Evolutionary conservation across 2,329 filamentous ascomycete species (phyloP).

Genomic region (Diaporthe citri): DNA sequence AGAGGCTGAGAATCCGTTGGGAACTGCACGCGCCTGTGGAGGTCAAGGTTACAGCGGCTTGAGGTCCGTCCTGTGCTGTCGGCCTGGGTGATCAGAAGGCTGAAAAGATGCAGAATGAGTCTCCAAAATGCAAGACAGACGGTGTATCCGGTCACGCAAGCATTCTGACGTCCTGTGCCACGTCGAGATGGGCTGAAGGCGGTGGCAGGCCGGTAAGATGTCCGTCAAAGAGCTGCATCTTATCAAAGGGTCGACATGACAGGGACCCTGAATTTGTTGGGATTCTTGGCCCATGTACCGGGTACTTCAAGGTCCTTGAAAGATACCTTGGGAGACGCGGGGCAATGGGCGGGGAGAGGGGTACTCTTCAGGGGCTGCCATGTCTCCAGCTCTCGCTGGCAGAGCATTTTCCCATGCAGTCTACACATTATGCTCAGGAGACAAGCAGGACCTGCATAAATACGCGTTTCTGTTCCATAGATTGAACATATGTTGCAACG

Average conservation of each 20-base stretch:
- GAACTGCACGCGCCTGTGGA: constrained; percentile 33
- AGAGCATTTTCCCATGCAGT: neutral
- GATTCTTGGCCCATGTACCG: constrained; percentile 14
- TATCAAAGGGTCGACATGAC: constrained; percentile 16
- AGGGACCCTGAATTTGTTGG: constrained; percentile 35
- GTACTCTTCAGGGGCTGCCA: neutral
- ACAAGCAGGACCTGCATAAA: neutral
- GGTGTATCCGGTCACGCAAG: constrained; percentile 27
- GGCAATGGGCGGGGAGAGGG: neutral
- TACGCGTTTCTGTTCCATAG: neutral
- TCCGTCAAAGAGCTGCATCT: constrained; percentile 20
- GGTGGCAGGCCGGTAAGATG: constrained; percentile 3
- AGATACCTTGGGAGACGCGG: neutral
- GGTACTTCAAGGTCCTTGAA: neutral
- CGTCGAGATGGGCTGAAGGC: constrained; percentile 20
- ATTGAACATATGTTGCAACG: neutral
- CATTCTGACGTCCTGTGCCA: constrained; percentile 29
- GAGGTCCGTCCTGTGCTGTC: constrained; percentile 7
- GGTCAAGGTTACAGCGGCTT: constrained; percentile 25
- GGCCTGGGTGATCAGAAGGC: constrained; percentile 12
- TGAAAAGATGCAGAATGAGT: constrained; percentile 8
- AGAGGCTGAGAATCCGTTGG: constrained; percentile 38
- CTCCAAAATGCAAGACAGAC: constrained; percentile 9
- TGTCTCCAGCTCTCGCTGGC: neutral
- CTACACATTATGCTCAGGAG: neutral